Base-by-base conservation (phyloP, 2,329 filamentous ascomycete species). In the Saccharata proteae region DNA sequence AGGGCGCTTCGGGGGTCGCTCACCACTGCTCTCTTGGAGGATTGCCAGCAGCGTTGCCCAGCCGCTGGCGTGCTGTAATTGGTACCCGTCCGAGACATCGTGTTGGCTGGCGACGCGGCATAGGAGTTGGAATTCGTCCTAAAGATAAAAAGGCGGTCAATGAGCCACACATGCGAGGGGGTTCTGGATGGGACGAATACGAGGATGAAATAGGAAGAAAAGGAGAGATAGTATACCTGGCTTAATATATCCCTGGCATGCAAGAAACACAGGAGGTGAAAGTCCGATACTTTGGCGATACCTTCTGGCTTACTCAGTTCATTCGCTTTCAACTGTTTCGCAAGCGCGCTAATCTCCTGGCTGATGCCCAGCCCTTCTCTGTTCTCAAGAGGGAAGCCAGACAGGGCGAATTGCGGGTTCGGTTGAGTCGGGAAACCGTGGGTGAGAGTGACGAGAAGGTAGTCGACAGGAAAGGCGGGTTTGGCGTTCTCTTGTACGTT, bases 401-500 rank as follows among this genome's bases (percentile, higher is more conserved):
- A 67, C 17, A 57, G 56, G 28, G 74, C 77, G 57, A 96, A 96
- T 17, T 78, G 58, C 9, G 86, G 84, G 34, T 75, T 78, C 4
- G 83, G 71, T 26, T 76, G 67, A 31, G 78, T 82, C 3, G 90
- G 90, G 62, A 98, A 96, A 37, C 90, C 90, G 51, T 98, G 88
- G 1, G 90, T 98, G 40, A 98, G 69, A 6, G 90, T 96, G 38
- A 96, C 83, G 35, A 96, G 77, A 19, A 98, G 71, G 54, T 96
- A 98, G 53, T 98, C 90, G 29, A 94, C 86, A 0, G 90, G 90
- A 54, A 98, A 98, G 26, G 81, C 77, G 0, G 90, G 90, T 52
- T 94, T 96, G 15, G 90, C 90, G 46, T 93, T 96, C 56, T 96
- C 84, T 53, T 94, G 90, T 6, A 96, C 90, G 44, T 88, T 93